Evolutionary conservation across 140 eudicot species (phyloP), one percentile per base, ranked within the genome.

Genomic region (Anethum foeniculum): DNA sequence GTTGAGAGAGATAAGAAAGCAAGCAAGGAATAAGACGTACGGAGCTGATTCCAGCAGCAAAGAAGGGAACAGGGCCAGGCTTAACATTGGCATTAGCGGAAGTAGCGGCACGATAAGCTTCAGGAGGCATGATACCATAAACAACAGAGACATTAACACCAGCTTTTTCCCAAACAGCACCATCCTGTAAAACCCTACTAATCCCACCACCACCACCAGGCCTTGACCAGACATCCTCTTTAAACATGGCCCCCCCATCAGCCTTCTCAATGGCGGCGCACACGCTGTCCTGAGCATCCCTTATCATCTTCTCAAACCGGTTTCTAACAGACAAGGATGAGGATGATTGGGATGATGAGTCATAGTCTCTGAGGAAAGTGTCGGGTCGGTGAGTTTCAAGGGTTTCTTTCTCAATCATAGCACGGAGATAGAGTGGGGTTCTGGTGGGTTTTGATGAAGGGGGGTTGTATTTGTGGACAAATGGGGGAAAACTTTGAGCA

Each of bases 171-270:
- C 92, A 95, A 73, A 95, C 92, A 21, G 77, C 86, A 0, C 99
- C 97, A 51, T 95, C 96, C 78, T 95, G 97, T 90, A 95, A 88
- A 41, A 92, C 99, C 87, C 99, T 86, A 52, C 99, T 95, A 13
- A 92, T 95, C 49, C 99, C 99, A 5, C 99, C 99, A 19, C 99
- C 99, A 10, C 99, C 99, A 0, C 99, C 99, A 1, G 97, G 96
- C 83, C 99, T 85, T 5, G 97, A 89, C 99, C 99, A 95, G 34
- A 88, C 97, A 43, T 95, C 99, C 81, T 95, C 99, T 88, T 89
- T 92, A 71, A 95, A 95, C 89, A 84, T 87, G 11, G 85, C 97
- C 2, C 92, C 97, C 0, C 94, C 94, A 28, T 95, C 99, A 1
- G 87, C 97, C 52, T 80, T 87, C 85, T 95, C 96, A 82, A 92